A percentile compares a stretch with the other conserved stretches of the same genome.
Conservation (phyloP, 2,329 filamentous ascomycete genomes). For the Exophiala calicioides region DNA sequence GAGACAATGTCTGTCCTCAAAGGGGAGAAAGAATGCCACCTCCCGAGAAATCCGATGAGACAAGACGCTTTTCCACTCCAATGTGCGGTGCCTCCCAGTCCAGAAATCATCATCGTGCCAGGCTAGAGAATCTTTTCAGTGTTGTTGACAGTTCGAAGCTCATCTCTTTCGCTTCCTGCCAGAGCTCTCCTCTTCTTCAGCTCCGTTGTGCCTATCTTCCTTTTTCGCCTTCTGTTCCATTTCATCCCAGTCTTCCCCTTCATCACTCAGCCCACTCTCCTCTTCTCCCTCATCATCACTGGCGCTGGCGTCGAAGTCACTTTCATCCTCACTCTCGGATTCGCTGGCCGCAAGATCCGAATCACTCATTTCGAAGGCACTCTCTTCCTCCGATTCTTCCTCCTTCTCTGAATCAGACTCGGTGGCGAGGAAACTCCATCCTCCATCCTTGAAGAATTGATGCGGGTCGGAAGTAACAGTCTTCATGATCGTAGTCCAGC, state of each 20-base stretch:
- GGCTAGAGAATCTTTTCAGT: too few species aligned
- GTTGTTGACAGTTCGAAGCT: too few species aligned
- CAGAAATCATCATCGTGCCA: too few species aligned
- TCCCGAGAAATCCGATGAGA: too few species aligned
- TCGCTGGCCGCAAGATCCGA: slow-evolving; percentile 73
- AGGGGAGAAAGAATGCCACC: too few species aligned
- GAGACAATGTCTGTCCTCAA: too few species aligned
- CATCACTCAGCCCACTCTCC: slow-evolving; percentile 36
- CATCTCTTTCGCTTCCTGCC: slow-evolving; percentile 47
- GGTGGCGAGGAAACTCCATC: slow-evolving; percentile 87
- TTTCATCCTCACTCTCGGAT: slow-evolving; percentile 77
- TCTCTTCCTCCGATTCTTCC: slow-evolving; percentile 80
- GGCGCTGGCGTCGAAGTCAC: slow-evolving; percentile 86
- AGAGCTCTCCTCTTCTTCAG: slow-evolving; percentile 48
- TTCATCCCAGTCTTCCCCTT: slow-evolving; percentile 37
- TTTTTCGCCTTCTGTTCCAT: slow-evolving; percentile 36
- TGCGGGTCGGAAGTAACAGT: slow-evolving; percentile 92
- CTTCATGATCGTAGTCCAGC: slow-evolving; percentile 99
- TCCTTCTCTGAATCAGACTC: slow-evolving; percentile 83
- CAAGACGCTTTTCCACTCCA: too few species aligned
- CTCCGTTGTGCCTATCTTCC: slow-evolving; percentile 39
- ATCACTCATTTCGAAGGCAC: slow-evolving; percentile 86
- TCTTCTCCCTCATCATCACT: slow-evolving; percentile 51
- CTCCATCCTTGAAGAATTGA: slow-evolving; percentile 90
- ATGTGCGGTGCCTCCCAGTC: too few species aligned